These are phyloP conservation scores for Rhizoctonia solani DNA, from an alignment of 1,284 basidiomycete genomes.

Conservation along the genomic window DNA sequence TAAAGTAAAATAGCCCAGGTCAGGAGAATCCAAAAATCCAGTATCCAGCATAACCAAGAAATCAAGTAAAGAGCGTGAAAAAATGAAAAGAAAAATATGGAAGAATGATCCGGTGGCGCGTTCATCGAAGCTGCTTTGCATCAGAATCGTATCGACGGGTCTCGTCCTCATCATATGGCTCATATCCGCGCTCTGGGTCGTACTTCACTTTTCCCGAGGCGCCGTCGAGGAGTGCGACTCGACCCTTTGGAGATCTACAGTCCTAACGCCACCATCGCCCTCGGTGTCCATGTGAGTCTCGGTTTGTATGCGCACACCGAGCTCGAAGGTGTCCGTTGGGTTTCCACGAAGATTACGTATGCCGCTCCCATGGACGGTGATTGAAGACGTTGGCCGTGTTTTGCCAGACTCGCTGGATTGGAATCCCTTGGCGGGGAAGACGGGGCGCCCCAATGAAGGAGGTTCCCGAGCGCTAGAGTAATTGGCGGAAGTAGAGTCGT, in stretches of 20 bases:
- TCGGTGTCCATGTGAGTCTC: conserved; percentile 31
- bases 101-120: not conserved
- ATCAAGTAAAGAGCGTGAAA: not conserved
- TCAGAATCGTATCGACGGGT: conserved; percentile 11
- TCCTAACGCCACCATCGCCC: not conserved
- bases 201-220: conserved; percentile 1
- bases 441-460: not conserved
- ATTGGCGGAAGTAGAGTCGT: conserved; percentile 1
- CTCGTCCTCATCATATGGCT: conserved; percentile 8
- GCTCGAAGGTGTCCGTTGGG: conserved; percentile 18
- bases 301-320: conserved; percentile 27
- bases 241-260: not conserved
- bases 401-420: not conserved
- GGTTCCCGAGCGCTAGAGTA: conserved; percentile 16
- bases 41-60: not conserved
- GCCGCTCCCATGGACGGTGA: not conserved
- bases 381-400: not conserved
- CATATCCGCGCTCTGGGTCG: conserved; percentile 27
- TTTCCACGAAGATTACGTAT: not conserved
- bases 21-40: not conserved
- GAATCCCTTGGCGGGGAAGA: not conserved
- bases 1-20: not conserved
- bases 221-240: conserved; percentile 16
- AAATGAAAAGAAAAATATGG: not conserved
- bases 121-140: conserved; percentile 21